Evolutionary conservation across 805 yeast species (phyloP).

Genomic region (Spencermartinsiella europaea): DNA sequence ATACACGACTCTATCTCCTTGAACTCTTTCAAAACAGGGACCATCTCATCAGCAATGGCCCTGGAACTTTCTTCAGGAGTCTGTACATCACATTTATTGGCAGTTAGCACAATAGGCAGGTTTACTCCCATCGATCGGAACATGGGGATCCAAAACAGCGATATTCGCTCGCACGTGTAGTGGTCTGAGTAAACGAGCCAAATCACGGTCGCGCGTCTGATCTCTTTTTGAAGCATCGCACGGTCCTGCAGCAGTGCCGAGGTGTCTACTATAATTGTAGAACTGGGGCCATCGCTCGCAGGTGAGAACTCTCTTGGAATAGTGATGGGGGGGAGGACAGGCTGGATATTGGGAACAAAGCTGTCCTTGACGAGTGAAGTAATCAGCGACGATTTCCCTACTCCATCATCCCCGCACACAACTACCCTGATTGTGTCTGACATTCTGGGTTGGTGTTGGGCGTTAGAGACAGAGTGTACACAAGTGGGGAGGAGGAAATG

Average conservation of each 20-base stretch:
- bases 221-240: conserved; percentile 56
- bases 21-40: conserved; percentile 81
- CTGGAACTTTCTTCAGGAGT: conserved; percentile 35
- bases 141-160: conserved; percentile 91
- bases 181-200: conserved; percentile 95
- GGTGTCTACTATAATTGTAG: conserved; percentile 78
- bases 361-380: conserved; percentile 78
- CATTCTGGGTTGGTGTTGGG: no score
- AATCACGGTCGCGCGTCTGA: conserved; percentile 81
- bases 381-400: conserved; percentile 47
- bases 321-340: conserved; percentile 75
- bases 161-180: conserved; percentile 86
- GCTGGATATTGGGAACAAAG: conserved; percentile 70
- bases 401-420: conserved; percentile 88
- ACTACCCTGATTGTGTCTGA: conserved; percentile 57
- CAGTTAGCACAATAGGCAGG: conserved; percentile 84
- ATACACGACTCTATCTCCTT: conserved; percentile 93
- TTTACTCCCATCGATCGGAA: conserved; percentile 91
- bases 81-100: conserved; percentile 63
- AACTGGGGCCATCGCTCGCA: conserved; percentile 46
- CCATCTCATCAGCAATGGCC: conserved; percentile 69
- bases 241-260: conserved; percentile 54
- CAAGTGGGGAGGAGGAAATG: no score
- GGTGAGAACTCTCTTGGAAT: conserved; percentile 69
- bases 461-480: no score